These are phyloP conservation scores for Pythium diclinum DNA, from an alignment of 352 stramenopile genomes.

Conservation along the genomic window DNA sequence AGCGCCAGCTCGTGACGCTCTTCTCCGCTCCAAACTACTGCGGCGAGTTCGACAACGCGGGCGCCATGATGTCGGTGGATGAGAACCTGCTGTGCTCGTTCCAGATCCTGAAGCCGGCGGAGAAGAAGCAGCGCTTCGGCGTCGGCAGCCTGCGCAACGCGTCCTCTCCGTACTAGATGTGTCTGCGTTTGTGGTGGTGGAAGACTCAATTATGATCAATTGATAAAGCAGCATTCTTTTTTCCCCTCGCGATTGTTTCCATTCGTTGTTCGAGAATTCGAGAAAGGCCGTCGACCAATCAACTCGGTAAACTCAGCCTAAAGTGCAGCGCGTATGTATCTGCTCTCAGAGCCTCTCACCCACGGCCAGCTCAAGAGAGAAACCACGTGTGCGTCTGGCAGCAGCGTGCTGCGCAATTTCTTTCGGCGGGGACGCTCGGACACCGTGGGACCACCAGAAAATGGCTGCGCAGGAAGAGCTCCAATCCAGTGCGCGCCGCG, in stretches of 20 bases:
- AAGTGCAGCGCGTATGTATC: no score
- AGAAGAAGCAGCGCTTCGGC: slow-evolving; percentile 80
- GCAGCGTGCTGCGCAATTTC: slow-evolving; percentile 2
- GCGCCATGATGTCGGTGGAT: slow-evolving; percentile 78
- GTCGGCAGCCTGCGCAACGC: slow-evolving; percentile 38
- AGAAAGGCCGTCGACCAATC: background rate
- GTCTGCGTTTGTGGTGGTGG: background rate
- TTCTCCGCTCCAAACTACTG: slow-evolving; percentile 93
- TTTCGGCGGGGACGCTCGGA: background rate
- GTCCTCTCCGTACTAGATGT: slow-evolving; percentile 15
- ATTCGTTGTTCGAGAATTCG: background rate
- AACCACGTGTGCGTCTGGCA: background rate
- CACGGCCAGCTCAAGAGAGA: background rate
- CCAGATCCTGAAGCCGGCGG: slow-evolving; percentile 68
- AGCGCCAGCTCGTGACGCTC: slow-evolving; percentile 85
- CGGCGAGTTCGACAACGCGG: slow-evolving; percentile 77
- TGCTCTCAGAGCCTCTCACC: no score
- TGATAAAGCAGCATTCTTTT: background rate
- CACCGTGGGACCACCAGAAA: slow-evolving; percentile 18
- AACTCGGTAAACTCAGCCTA: no score
- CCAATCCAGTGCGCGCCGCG: background rate
- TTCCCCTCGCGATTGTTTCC: background rate
- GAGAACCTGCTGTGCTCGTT: slow-evolving; percentile 75
- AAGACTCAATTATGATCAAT: background rate
- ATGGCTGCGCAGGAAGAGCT: background rate